Evolutionary conservation across 495 filamentous ascomycete species (phyloP).

Genomic region (Lepidopterella palustris): DNA sequence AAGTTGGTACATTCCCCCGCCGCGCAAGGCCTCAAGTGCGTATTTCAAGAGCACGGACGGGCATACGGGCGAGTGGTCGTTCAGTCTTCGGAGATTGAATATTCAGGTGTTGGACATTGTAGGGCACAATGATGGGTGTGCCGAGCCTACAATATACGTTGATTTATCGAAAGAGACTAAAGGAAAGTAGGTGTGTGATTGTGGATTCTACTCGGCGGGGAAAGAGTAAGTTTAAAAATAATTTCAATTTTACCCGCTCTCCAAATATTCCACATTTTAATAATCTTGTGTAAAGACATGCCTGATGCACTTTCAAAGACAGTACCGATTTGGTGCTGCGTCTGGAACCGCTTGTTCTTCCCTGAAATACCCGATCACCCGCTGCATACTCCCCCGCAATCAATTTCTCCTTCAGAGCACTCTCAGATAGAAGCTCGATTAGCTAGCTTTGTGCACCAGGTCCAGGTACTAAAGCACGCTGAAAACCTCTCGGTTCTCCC

Average conservation of each 20-base stretch:
- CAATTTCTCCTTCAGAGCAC: slow-evolving; percentile 67
- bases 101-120: slow-evolving; percentile 64
- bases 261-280: neutral
- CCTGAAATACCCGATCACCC: slow-evolving; percentile 43
- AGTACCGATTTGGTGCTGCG: slow-evolving; percentile 84
- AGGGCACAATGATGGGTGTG: slow-evolving; percentile 58
- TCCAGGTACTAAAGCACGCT: slow-evolving; percentile 41
- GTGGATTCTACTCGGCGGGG: slow-evolving; percentile 92
- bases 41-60: slow-evolving; percentile 99
- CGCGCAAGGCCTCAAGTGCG: slow-evolving; percentile 57
- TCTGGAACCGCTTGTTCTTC: slow-evolving; percentile 77
- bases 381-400: slow-evolving; percentile 59
- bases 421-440: slow-evolving; percentile 68
- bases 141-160: slow-evolving; percentile 18
- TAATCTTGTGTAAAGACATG: slow-evolving; percentile 49
- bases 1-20: slow-evolving; percentile 84
- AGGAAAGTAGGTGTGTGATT: slow-evolving; percentile 63
- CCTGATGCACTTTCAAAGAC: slow-evolving; percentile 93
- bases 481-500: neutral
- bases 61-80: slow-evolving; percentile 82
- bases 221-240: slow-evolving; percentile 51
- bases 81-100: slow-evolving; percentile 78
- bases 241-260: neutral
- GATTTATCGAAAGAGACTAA: neutral
- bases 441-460: slow-evolving; percentile 56